Conservation (phyloP, 1,284 basidiomycete species). For the Limonomyces culmigenus region DNA sequence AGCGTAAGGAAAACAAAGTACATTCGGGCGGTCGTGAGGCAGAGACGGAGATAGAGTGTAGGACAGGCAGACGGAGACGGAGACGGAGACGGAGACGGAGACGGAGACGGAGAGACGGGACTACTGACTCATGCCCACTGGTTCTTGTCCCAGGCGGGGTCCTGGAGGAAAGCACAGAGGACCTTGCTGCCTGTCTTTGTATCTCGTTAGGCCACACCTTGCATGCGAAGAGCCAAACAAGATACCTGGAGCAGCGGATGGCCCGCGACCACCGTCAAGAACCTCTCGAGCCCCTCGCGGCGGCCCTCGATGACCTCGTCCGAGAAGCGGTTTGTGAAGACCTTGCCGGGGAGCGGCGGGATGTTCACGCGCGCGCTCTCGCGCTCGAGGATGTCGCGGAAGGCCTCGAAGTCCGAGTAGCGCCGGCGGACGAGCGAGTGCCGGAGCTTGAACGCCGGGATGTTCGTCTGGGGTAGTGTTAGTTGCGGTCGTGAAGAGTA, state of each 20-base stretch:
- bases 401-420: slow-evolving; percentile 98
- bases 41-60: no score
- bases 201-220: not conserved
- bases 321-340: slow-evolving; percentile 92
- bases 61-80: not conserved
- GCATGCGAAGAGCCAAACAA: slow-evolving; percentile 3
- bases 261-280: slow-evolving; percentile 91
- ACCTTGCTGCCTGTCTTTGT: slow-evolving; percentile 90
- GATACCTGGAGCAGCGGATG: slow-evolving; percentile 88
- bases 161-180: slow-evolving; percentile 90
- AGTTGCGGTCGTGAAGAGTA: not conserved
- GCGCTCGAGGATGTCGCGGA: slow-evolving; percentile 93
- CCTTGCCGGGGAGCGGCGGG: slow-evolving; percentile 90
- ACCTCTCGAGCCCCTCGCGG: slow-evolving; percentile 88
- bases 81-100: not conserved
- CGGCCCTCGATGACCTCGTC: slow-evolving; percentile 93
- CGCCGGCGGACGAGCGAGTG: slow-evolving; percentile 90
- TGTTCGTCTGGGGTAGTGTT: slow-evolving; percentile 69
- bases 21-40: no score
- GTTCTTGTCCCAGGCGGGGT: slow-evolving; percentile 68
- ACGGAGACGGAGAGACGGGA: not conserved
- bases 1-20: no score
- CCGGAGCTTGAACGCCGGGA: slow-evolving; percentile 94
- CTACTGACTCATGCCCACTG: slow-evolving; percentile 46
- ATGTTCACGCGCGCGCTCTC: slow-evolving; percentile 97